Evolutionary conservation across 2,329 filamentous ascomycete genomes (phyloP), one percentile per base, ranked within the genome.

Genomic region (Trichoderma sp.): DNA sequence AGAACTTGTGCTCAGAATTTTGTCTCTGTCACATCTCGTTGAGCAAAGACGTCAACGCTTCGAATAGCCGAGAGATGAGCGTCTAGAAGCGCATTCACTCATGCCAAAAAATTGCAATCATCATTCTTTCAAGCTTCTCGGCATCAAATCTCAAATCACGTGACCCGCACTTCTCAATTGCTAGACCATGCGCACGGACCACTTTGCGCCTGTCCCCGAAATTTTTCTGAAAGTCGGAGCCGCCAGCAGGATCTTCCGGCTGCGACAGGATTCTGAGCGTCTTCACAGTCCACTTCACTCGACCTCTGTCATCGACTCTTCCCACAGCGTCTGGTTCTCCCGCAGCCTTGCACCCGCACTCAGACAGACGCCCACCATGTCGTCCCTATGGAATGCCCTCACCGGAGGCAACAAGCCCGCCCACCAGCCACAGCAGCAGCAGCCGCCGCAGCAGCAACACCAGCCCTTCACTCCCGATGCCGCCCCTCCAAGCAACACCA

Each of bases 381-480:
- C 84, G 63, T 83, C 83, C 55, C 78, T 88, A 73, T 88, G 85
- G 85, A 84, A 85, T 73, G 81, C 85, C 69, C 79, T 88, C 71
- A 86, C 85, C n/a, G 83, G 84, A 72, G 83, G 82, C 76, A 86
- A 84, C 78, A 83, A 81, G 74, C 74, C 75, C 44, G 73, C 73
- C 66, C 75, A 79, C 47, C 77, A 78, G 65, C 30, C 30, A 34
- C 30, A 34, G 30, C 30, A 34, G 30, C 28, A 6, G 28, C 30
- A 34, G 30, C 81, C 73, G 77, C 59, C 48, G 44, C 58, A 52
- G 47, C 82, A 74, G 73, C 74, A 74, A 64, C 71, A 71, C 28
- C 71, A 65, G 41, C 44, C 63, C 7, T 70, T 63, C 51, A 15
- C 58, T 7, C n/a, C 65, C 50, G 62, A 65, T 52, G 47, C 62